phyloP scores from a whole-genome alignment of 2,329 filamentous ascomycete species.

The Diatrype stigma region DNA sequence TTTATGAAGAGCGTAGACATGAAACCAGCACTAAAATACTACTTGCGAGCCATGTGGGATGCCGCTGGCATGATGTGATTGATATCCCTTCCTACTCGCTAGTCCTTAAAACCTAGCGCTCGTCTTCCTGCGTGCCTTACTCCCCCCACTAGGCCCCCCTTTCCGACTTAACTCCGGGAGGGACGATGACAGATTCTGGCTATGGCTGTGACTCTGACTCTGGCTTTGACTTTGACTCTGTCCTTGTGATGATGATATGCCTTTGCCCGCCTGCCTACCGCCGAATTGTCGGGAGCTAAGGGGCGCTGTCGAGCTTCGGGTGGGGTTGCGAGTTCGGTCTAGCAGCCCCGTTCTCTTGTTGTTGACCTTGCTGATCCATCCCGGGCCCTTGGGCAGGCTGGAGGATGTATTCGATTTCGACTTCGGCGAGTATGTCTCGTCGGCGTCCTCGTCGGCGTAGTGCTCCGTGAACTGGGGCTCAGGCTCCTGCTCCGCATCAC shows the following conservation, averaged over 20 bases:
- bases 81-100: too few species aligned
- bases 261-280: conserved; percentile 1
- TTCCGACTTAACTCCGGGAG: conserved; percentile 1
- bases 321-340: conserved; percentile 1
- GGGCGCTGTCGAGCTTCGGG: conserved; percentile 11
- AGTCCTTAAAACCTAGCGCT: conserved; percentile 16
- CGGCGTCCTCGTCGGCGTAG: conserved; percentile 36
- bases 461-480: conserved; percentile 30
- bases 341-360: conserved; percentile 17
- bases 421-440: conserved; percentile 29
- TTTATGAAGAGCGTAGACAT: neutral
- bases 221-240: conserved; percentile 2
- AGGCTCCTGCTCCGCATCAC: conserved; percentile 16
- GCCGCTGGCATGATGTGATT: too few species aligned
- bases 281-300: conserved; percentile 5
- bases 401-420: neutral
- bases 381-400: conserved; percentile 12
- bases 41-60: too few species aligned
- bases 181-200: neutral
- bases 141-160: neutral
- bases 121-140: conserved; percentile 13
- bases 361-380: too few species aligned
- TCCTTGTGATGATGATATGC: conserved; percentile 11
- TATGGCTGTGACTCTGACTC: neutral
- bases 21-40: too few species aligned